Evolutionary conservation across 2,329 filamentous ascomycete genomes (phyloP), one percentile per base, ranked within the genome.

Genomic region (Penicillium sp.): DNA sequence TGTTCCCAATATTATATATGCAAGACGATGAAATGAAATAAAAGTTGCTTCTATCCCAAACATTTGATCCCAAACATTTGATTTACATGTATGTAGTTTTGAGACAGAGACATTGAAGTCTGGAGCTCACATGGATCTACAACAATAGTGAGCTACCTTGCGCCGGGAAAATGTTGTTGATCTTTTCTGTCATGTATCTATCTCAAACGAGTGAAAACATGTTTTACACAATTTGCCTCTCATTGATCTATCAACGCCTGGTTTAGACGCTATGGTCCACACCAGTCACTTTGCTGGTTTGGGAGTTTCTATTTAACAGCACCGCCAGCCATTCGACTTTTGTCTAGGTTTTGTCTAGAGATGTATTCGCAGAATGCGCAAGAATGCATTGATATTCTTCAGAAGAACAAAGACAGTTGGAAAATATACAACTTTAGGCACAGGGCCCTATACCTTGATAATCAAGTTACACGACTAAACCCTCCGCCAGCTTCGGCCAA

Each of bases 11-110:
- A 16, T 32, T 26, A 50, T 50, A 26, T 44, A 43, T 48, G n/a
- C 46, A 48, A 14, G 14, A 50, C 19, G n/a, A 48, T 23, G 50
- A 48, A 40, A 47, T 35, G 11, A 27, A 42, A 7, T 7, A 40
- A 44, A 43, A 53, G 32, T 36, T 19, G 40, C n/a, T 44, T 50
- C 42, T 11, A 18, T 52, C 34, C 42, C 6, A 43, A 16, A 27
- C 26, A 14, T 27, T 27, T 19, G 4, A 27, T 8, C 34, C 42
- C 6, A 43, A 16, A 27, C 26, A 14, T 27, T 27, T 19, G 4
- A 27, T 8, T 11, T 14, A 18, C 6, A 32, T 8, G 16, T 26
- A 41, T 27, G n/a, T 43, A 27, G 7, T 10, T 19, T 42, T 23
- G n/a, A 34, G 14, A 27, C 34, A 43, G 27, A 32, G 13, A 26